Conservation (phyloP, 192 early-diverging fungal genomes). For the Coemansia reversa region DNA sequence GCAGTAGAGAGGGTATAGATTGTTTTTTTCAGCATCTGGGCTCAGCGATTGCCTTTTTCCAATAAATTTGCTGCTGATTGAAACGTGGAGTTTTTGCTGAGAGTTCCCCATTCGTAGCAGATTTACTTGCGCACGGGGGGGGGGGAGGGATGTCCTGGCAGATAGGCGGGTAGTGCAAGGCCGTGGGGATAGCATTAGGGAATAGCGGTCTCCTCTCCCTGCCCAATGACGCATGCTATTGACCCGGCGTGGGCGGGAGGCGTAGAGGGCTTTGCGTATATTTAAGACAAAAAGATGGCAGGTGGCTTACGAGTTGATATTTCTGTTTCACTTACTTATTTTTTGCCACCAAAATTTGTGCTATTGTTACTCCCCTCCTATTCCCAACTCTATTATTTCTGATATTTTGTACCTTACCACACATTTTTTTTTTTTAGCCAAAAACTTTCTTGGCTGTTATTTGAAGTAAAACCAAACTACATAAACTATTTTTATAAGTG, state of each 20-base stretch:
- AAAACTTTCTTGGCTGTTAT: background rate
- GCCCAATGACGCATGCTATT: background rate
- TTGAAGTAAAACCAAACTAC: background rate
- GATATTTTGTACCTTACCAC: background rate
- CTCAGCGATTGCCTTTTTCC: background rate
- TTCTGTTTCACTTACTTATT: background rate
- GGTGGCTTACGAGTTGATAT: background rate
- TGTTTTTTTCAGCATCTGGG: background rate
- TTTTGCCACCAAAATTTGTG: no score
- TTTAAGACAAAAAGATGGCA: background rate
- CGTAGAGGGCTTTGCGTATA: background rate
- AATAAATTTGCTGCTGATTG: background rate
- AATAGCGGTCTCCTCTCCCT: background rate
- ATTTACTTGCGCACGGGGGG: background rate
- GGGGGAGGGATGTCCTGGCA: no score
- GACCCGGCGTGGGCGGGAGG: background rate
- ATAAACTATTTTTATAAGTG: background rate
- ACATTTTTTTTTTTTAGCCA: background rate
- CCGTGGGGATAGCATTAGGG: background rate
- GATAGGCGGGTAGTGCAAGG: background rate
- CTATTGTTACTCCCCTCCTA: background rate
- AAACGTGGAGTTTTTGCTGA: background rate
- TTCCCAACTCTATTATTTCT: background rate
- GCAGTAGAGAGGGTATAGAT: slow-evolving; percentile 36
- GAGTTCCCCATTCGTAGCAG: background rate